Conservation (phyloP, 2,329 filamentous ascomycete genomes). For the Metarhizium sp. region DNA sequence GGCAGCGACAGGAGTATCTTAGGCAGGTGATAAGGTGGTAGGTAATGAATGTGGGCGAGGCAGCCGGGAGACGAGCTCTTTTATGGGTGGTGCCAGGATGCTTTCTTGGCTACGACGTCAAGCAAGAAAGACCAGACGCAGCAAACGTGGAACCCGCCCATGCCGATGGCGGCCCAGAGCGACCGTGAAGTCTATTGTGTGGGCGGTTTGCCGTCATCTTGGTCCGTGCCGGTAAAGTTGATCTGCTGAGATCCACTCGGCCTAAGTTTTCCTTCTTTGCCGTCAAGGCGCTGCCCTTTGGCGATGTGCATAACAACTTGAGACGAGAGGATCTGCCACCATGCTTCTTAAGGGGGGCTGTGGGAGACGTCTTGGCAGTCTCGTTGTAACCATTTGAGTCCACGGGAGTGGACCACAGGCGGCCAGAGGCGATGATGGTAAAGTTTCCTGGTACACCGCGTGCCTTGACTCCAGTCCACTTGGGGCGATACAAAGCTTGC, state of each 20-base stretch:
- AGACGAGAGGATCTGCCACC: constrained; percentile 2
- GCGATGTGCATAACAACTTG: constrained; percentile 19
- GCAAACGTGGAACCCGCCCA: background rate
- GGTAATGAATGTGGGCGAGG: background rate
- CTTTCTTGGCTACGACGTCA: background rate
- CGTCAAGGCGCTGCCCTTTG: constrained; percentile 22
- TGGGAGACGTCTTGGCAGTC: background rate
- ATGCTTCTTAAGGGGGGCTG: background rate
- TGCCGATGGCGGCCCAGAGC: constrained; percentile 3
- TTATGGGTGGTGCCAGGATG: background rate
- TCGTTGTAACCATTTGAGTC: background rate
- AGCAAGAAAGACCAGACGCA: background rate
- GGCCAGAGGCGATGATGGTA: background rate
- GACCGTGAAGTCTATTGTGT: background rate
- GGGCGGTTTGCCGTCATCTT: background rate
- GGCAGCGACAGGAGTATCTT: background rate
- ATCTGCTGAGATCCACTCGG: constrained; percentile 13
- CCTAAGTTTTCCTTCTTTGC: constrained; percentile 17
- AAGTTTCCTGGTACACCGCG: background rate
- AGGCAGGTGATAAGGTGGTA: background rate
- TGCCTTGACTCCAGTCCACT: background rate
- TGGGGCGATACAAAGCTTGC: background rate
- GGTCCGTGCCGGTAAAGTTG: background rate
- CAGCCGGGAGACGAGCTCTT: background rate
- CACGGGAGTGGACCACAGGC: background rate